Evolutionary conservation across 75 land plant genomes (phyloP).

Genomic region (Cupressus sempervirens): DNA sequence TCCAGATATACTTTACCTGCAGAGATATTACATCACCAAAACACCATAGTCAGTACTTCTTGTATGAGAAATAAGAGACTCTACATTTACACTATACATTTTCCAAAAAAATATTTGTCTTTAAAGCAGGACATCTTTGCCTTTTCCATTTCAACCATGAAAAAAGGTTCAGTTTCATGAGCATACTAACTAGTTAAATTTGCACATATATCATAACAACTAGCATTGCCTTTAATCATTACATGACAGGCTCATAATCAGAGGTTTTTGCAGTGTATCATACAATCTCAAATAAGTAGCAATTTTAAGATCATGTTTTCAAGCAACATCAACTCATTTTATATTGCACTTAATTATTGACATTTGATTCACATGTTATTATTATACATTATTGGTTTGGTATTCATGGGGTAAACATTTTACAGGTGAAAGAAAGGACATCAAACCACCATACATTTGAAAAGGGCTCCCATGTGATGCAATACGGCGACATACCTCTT

Average conservation of each 20-base stretch:
- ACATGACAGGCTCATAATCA: background rate
- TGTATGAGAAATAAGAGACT: background rate
- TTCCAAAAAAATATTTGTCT: background rate
- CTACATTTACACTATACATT: background rate
- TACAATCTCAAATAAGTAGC: background rate
- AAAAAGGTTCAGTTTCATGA: background rate
- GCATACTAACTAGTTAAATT: background rate
- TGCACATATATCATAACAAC: background rate
- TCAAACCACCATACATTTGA: conserved; percentile 41
- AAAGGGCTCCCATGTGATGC: conserved; percentile 89
- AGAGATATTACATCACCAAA: background rate
- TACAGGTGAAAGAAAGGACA: conserved; percentile 75
- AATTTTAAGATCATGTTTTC: background rate
- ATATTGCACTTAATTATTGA: background rate
- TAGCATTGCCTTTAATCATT: background rate
- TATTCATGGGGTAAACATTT: conserved; percentile 5
- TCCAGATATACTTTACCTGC: background rate
- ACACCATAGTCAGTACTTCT: background rate
- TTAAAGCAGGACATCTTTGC: background rate
- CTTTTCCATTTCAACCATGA: background rate
- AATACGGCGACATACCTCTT: conserved; percentile 59
- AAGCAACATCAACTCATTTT: background rate
- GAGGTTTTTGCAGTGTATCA: background rate
- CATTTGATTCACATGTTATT: background rate
- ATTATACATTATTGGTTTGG: background rate